A percentile compares a stretch with the other conserved stretches of the same genome.
phyloP scores from a whole-genome alignment of 1,139 yeast species.

The Kurtzmaniella quercitrusa region DNA sequence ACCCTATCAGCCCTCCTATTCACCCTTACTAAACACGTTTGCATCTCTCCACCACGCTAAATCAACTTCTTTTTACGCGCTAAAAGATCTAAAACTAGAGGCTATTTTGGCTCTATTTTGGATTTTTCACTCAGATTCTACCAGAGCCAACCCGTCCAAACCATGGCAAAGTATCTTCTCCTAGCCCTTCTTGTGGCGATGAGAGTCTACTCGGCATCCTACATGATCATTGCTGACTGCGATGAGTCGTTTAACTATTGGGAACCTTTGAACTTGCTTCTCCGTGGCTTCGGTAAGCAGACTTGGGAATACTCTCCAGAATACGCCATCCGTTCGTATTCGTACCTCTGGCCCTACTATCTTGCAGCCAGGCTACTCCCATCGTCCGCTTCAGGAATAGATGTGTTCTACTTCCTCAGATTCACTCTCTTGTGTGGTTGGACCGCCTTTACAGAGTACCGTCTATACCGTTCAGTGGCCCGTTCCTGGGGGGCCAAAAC shows the following conservation, averaged over 20 bases:
- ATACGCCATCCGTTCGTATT: constrained; percentile 83
- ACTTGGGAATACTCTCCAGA: constrained; percentile 97
- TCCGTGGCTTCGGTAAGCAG: constrained; percentile 84
- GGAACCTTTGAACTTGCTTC: constrained; percentile 82
- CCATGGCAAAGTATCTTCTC: constrained; percentile 7
- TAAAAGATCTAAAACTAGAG: no score
- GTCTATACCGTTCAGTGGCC: constrained; percentile 42
- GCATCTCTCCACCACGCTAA: no score
- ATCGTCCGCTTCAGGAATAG: constrained; percentile 17
- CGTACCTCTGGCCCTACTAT: constrained; percentile 58
- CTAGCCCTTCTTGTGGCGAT: constrained; percentile 26
- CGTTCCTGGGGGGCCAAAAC: constrained; percentile 29
- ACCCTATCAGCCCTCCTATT: no score
- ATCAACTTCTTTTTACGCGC: no score
- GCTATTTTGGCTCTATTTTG: no score
- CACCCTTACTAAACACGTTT: no score
- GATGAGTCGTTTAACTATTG: constrained; percentile 87
- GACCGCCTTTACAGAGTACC: constrained; percentile 52
- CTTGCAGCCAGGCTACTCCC: constrained; percentile 13
- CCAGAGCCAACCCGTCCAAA: no score
- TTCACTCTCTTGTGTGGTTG: constrained; percentile 45
- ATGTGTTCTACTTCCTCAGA: constrained; percentile 53
- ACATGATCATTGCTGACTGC: constrained; percentile 76
- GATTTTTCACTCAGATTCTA: no score
- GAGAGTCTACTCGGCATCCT: constrained; percentile 45